Evolutionary conservation across 495 filamentous ascomycete genomes (phyloP), one percentile per base, ranked within the genome.

Genomic region (Hypoxylon lienhwacheense): DNA sequence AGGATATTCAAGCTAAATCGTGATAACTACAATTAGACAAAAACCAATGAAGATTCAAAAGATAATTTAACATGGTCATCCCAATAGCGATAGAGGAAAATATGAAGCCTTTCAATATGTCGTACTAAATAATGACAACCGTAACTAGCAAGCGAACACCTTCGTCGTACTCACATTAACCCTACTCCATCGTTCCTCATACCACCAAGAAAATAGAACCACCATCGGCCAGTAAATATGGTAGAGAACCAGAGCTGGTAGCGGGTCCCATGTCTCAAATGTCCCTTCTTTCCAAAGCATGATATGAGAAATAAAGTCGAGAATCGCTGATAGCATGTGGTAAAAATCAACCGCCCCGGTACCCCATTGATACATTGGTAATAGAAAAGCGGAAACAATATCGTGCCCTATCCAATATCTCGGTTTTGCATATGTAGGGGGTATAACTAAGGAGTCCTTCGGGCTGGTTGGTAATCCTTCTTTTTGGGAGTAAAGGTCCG

Each of bases 361-460:
- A 7, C 34, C 7, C 47, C 35, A 52, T 20, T 16, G 29, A 3
- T 52, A 12, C 1, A 45, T 15, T 17, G 62, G 62, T 16, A 48
- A 19, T 8, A 81, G 4, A 7, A 82, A 19, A 3, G 80, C 62
- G 0, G 71, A 67, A n/a, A 84, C 63, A 7, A 87, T 8, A 53
- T 86, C 83, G 54, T 85, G 76, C 0, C 73, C 80, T 25, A 81
- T 63, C 80, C 81, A 86, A 67, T 83, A 85, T 63, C 73, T 78
- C 4, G 66, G 64, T 2, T 59, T 20, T 4, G 57, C 37, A 20
- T 54, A 55, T 5, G 29, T 36, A 0, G 78, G 73, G 1, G 65
- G 53, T 28, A 37, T 66, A 11, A 66, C 64, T 32, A 39, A 19
- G 8, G 46, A 20, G n/a, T 15, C 32, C 31, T 2, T 8, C 0